Base-by-base conservation (phyloP, 176 grass and related monocot genomes). In the Aegilops tauschii region DNA sequence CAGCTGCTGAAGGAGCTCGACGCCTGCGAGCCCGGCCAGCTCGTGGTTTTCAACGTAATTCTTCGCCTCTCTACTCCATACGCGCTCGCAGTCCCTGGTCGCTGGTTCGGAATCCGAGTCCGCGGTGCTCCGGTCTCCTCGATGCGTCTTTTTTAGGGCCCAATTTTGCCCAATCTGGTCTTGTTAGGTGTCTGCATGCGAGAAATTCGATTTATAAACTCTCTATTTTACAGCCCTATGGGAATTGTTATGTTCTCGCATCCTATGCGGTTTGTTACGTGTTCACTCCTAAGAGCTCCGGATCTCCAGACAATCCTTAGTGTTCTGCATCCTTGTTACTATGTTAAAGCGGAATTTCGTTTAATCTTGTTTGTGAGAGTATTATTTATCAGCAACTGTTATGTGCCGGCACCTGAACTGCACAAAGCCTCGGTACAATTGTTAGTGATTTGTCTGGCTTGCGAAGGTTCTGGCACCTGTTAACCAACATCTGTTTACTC, bases 1-100 rank as follows among this genome's bases (percentile, higher is more conserved):
- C 97, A 96, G 80, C 83, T 94, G 65, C 82, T 94, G 52, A 90
- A 72, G 90, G 97, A 98, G 84, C 74, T 94, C 40, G 87, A 91
- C 80, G 92, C 88, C 79, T 93, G 88, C 13, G 97, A 98, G 80
- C 81, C 90, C 39, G 94, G 92, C 25, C 93, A 98, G 54, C 88
- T 98, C 39, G 88, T 77, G 1, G 52, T 94, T 12, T 96, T 89
- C 76, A 89, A 94, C 42, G 90, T 96, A 85, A 91, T 63, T 73
- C 30, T 44, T 20, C 54, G 18, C 14, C 9, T 30, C 20, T 12
- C 62, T 36, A 34, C 45, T 58, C 14, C 47, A 2, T 59, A 58
- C 13, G 16, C 66, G 3, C 25, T 25, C 5, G 9, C 58, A 8
- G 9, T 20, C 79, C 1, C 10, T 83, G 9, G 9, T 10, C 73